Base-by-base conservation (phyloP, 139 green algal species). In the Tetraselmis chui region DNA sequence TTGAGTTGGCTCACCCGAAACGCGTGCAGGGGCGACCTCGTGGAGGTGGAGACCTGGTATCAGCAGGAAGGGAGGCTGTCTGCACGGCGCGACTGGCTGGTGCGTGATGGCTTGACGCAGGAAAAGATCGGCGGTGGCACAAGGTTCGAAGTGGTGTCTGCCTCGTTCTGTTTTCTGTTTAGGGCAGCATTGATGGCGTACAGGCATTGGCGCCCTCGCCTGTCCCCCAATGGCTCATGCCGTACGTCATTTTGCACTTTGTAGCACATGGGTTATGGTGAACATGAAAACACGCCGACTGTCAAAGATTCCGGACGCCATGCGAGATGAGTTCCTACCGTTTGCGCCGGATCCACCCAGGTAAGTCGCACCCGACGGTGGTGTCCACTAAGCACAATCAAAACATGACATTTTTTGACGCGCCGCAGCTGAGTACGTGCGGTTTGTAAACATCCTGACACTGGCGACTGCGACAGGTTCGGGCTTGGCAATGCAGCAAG, bases 261-360 rank as follows among this genome's bases (percentile, higher is more conserved):
- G 77, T 88, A 96, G 89, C 84, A 94, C 91, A 0, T 98, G 95
- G 95, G 94, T 98, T 23, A 97, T 94, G 79, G 93, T 98, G 84
- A 97, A 98, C 88, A 89, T 86, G 5, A 82, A 92, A 31, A 98
- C 91, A 5, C 87, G 95, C 0, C 85, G 84, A 18, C 88, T 98
- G 28, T 59, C 85, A 5, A 94, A 93, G 82, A 90, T 97, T 59
- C 95, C 95, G 0, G 89, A 95, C 0, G 84, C 88, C 1, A 84
- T 96, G 45, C 85, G 87, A 23, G 59, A 80, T 1, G 85, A 91
- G 45, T 93, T 92, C 67, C 76, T 86, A 59, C 30, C 32, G 5
- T 87, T 94, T 32, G 83, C 89, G 11, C 84, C 87, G 25, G 1
- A 83, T 2, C 85, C 82, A 29, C 79, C 82, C 30, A 76, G 79